Base-by-base conservation (phyloP, 139 green algal species). In the Closterium sp. region DNA sequence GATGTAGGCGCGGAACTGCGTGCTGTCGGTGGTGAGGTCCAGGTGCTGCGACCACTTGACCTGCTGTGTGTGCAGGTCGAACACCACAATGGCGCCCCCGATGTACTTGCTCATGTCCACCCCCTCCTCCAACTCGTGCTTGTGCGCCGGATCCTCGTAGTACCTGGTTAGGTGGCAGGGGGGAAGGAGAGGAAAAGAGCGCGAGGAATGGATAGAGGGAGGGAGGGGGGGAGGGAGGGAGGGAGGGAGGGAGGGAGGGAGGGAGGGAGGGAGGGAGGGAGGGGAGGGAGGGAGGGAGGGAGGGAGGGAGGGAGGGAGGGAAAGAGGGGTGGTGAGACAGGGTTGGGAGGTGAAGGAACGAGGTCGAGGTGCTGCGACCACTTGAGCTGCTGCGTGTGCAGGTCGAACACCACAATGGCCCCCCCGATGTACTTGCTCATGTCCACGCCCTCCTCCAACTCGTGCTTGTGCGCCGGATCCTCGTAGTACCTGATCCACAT, bases 311-410 rank as follows among this genome's bases (percentile, higher is more conserved):
- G n/a, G n/a, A n/a, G n/a, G n/a, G n/a, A n/a, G n/a, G n/a, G n/a
- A n/a, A n/a, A n/a, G n/a, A n/a, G n/a, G n/a, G n/a, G n/a, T n/a
- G n/a, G n/a, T n/a, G n/a, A n/a, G n/a, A n/a, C n/a, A n/a, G n/a
- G n/a, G n/a, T n/a, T n/a, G n/a, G n/a, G n/a, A n/a, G n/a, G n/a
- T n/a, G n/a, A n/a, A n/a, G n/a, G n/a, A n/a, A n/a, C n/a, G n/a
- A 99, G 96, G 96, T 99, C 98, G 89, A 99, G 96, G 95, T 99
- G 97, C 93, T 96, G 93, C 34, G 84, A 93, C 97, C 97, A 99
- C 95, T 97, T 30, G n/a, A 87, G 6, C 86, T 89, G 86, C 31
- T 93, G 50, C 0, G 87, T 94, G 50, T 29, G 27, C 13, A 99
- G 93, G 95, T 99, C 96, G 91, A 97, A 98, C 27, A 97, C 97